Percentiles rank a stretch among this genome's conserved stretches.
Conservation (phyloP, 371 early-diverging fungal genomes). For the Choanephora cucurbitarum region DNA sequence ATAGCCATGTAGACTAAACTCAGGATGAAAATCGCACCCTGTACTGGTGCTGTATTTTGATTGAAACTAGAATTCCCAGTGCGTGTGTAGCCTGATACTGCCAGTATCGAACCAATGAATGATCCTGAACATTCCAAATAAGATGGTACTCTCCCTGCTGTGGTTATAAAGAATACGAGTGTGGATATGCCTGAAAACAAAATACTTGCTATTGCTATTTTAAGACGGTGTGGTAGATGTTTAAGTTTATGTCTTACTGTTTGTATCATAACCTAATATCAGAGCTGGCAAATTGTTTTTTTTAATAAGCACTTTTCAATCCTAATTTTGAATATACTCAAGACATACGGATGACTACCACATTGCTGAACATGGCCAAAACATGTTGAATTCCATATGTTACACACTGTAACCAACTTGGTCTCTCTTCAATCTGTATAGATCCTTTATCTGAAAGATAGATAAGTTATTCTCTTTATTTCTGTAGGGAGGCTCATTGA, state of each 20-base stretch:
- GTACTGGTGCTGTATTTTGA: conserved; percentile 31
- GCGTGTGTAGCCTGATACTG: conserved; percentile 40
- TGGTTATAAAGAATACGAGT: conserved; percentile 52
- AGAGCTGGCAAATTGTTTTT: conserved; percentile 18
- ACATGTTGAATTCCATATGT: conserved; percentile 52
- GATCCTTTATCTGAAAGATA: conserved; percentile 15
- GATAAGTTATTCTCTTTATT: no score
- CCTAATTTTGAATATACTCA: no score
- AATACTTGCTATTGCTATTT: conserved; percentile 33
- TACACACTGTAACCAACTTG: conserved; percentile 32
- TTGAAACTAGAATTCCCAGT: conserved; percentile 13
- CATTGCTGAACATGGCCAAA: conserved; percentile 58
- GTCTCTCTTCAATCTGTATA: conserved; percentile 45
- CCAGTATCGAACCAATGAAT: conserved; percentile 41
- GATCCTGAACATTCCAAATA: conserved; percentile 24
- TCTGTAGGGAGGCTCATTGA: no score
- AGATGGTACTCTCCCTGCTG: conserved; percentile 43
- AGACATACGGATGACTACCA: conserved; percentile 42
- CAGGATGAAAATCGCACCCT: conserved; percentile 50
- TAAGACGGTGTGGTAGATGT: no score
- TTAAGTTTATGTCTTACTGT: conserved; percentile 18
- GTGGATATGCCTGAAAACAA: conserved; percentile 59
- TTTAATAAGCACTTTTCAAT: conserved; percentile 1
- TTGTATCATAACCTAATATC: conserved; percentile 46
- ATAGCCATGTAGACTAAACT: conserved; percentile 43